Base-by-base conservation (phyloP, 2,329 filamentous ascomycete species). In the Parastagonospora nodorum region DNA sequence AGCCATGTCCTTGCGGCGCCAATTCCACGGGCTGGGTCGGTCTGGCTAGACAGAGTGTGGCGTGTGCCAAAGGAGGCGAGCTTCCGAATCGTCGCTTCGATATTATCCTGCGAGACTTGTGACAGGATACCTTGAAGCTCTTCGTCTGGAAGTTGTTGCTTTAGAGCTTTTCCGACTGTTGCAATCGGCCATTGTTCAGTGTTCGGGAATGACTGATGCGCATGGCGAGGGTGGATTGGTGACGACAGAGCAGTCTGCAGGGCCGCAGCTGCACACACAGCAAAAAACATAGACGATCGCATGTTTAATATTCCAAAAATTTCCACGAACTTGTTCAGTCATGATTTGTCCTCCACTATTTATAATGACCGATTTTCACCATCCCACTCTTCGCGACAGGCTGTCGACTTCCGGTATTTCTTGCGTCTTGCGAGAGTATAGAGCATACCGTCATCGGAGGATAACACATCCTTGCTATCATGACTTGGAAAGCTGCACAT, bases 1-100 rank as follows among this genome's bases (percentile, higher is more conserved):
- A 84, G 77, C 80, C 81, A 83, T 60, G 82, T 78, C 42, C 81
- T 68, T 5, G 82, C 81, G 2, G 81, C 81, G 0, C 81, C 81
- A 51, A 84, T 82, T 2, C 81, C 81, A 7, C 78, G 71, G 6
- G 71, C 75, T 2, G 74, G 74, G 14, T 76, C 76, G 42, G 77
- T 81, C 57, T 82, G 79, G 1, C 67, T 72, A 2, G 80, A 82
- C 0, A 82, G 67, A 3, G 81, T 83, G 60, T 83, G 80, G 5
- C 81, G 74, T 11, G 81, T 84, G 32, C 79, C 80, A 56, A 82
- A 84, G 14, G 74, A 76, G 8, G 77, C 80, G 1, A 84, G 75
- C 53, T 78, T 82, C 32, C 69, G 66, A 55, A 84, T 77, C 42
- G 74, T 81, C 5, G 73, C 68, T 48, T 81, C 69, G 52, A 84